Percentiles rank a stretch among this genome's conserved stretches.
Conservation (phyloP, 164 flowering plant genomes). For the Stephania japonica region DNA sequence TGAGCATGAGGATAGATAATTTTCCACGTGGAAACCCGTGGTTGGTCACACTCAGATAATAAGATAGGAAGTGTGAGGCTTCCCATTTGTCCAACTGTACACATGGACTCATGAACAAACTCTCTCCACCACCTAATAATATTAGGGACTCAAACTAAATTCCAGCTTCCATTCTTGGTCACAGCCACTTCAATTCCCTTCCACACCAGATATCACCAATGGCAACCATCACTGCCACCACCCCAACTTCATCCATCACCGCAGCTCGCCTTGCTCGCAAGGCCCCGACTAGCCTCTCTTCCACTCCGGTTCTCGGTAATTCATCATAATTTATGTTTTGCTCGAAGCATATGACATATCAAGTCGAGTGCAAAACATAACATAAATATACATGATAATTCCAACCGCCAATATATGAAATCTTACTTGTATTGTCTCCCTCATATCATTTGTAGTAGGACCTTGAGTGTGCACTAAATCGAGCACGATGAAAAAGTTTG, state of each 20-base stretch:
- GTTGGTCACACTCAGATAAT: conserved; percentile 38
- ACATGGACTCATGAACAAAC: conserved; percentile 15
- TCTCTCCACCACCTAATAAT: conserved; percentile 7
- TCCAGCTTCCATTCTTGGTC: background rate
- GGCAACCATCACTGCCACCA: conserved; percentile 40
- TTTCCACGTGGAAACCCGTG: conserved; percentile 35
- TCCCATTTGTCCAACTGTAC: conserved; percentile 17
- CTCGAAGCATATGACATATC: too few species aligned
- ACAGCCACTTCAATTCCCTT: background rate
- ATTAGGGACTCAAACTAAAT: background rate
- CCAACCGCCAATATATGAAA: background rate
- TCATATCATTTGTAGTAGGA: too few species aligned
- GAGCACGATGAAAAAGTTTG: too few species aligned
- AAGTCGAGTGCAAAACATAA: too few species aligned
- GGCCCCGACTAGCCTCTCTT: conserved; percentile 10
- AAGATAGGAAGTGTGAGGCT: conserved; percentile 29
- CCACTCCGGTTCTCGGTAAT: conserved; percentile 39
- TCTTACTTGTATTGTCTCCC: background rate
- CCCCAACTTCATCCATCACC: conserved; percentile 26
- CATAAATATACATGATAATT: background rate
- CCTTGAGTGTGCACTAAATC: too few species aligned
- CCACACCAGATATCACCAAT: conserved; percentile 19
- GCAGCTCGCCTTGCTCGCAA: conserved; percentile 18
- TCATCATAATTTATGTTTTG: background rate
- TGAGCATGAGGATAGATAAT: conserved; percentile 7